phyloP scores from a whole-genome alignment of 73 alveolate species.

The Blepharisma stoltei region DNA sequence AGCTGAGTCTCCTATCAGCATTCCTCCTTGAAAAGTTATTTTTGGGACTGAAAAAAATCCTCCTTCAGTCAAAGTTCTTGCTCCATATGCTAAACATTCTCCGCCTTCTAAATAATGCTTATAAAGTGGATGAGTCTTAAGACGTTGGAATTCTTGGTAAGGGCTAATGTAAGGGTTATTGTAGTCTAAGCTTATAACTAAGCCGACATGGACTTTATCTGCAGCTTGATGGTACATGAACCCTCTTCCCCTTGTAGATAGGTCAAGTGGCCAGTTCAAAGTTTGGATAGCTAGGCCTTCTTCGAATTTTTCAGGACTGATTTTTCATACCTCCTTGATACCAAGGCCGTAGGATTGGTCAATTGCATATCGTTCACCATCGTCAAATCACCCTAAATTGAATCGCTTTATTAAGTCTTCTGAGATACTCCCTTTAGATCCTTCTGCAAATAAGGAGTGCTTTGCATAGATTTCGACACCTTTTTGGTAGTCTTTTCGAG shows the following conservation, averaged over 20 bases:
- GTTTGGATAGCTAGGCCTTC: constrained; percentile 76
- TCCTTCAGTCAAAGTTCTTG: constrained; percentile 89
- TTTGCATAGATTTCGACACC: constrained; percentile 58
- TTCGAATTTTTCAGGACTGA: constrained; percentile 41
- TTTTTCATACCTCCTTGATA: constrained; percentile 83
- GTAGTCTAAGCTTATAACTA: constrained; percentile 81
- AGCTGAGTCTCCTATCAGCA: constrained; percentile 90
- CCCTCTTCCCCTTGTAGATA: constrained; percentile 68
- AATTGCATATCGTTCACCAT: constrained; percentile 27
- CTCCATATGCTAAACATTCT: constrained; percentile 91
- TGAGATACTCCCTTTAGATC: constrained; percentile 76
- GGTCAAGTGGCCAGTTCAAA: constrained; percentile 78
- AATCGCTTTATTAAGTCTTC: constrained; percentile 60
- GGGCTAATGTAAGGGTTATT: constrained; percentile 79
- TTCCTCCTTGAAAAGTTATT: constrained; percentile 94
- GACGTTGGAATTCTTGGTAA: constrained; percentile 61
- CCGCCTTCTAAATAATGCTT: constrained; percentile 59
- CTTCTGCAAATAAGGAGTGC: constrained; percentile 79
- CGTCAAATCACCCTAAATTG: constrained; percentile 33
- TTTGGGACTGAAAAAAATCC: constrained; percentile 92
- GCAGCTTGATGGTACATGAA: constrained; percentile 65
- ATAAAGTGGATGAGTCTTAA: constrained; percentile 63
- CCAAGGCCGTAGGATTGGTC: constrained; percentile 73
- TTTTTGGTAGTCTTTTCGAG: constrained; percentile 40
- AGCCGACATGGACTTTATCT: constrained; percentile 64